phyloP scores from a whole-genome alignment of 306 rosid genomes.

The Begonia loranthoides region DNA sequence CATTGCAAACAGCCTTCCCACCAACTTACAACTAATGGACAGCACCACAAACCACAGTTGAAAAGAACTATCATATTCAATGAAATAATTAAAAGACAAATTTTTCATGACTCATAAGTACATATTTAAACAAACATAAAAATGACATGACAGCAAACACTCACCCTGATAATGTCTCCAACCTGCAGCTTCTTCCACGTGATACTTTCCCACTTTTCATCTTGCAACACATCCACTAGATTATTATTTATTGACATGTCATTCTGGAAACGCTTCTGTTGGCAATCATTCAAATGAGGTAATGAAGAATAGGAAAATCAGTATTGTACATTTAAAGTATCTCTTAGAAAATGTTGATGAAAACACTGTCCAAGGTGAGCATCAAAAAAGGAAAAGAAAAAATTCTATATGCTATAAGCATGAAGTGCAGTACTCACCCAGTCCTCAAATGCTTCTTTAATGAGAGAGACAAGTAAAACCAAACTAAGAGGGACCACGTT shows the following conservation, averaged over 20 bases:
- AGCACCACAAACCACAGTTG: too few species aligned
- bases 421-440: conserved; percentile 51
- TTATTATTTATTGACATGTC: conserved; percentile 71
- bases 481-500: conserved; percentile 77
- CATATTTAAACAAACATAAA: too few species aligned
- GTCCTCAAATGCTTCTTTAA: conserved; percentile 93
- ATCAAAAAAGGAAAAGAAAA: not conserved
- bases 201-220: conserved; percentile 61
- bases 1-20: too few species aligned
- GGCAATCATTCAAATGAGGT: not conserved
- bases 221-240: conserved; percentile 58
- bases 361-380: too few species aligned
- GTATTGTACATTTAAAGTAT: too few species aligned
- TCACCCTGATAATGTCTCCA: conserved; percentile 77
- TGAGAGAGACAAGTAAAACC: conserved; percentile 81
- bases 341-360: too few species aligned
- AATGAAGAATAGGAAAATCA: too few species aligned
- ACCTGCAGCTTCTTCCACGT: conserved; percentile 91
- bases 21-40: too few species aligned
- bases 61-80: too few species aligned
- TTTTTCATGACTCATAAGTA: too few species aligned
- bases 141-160: too few species aligned
- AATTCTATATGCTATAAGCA: not conserved
- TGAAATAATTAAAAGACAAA: too few species aligned
- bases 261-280: conserved; percentile 91